Conservation (phyloP, 2,329 filamentous ascomycete genomes). For the Aspergillus floridensis region DNA sequence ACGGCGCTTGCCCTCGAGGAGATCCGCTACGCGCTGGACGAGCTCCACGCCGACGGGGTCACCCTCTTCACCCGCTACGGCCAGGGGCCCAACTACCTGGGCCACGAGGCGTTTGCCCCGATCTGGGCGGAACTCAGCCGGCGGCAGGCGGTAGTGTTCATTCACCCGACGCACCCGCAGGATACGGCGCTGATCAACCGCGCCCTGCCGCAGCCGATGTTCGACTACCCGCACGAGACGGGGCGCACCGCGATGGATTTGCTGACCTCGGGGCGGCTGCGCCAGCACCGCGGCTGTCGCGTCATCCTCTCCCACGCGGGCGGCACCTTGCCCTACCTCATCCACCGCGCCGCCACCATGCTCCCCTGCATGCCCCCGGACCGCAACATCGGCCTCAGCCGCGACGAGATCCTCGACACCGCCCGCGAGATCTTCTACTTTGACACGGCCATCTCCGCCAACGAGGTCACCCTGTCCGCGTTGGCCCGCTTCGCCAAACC, state of each 20-base stretch:
- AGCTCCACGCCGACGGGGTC: conserved; percentile 42
- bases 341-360: conserved; percentile 30
- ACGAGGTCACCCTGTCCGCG: too few species aligned
- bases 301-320: conserved; percentile 51
- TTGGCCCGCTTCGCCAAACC: too few species aligned
- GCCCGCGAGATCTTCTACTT: too few species aligned
- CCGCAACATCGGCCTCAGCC: too few species aligned
- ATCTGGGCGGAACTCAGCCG: conserved; percentile 48
- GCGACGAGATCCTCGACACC: too few species aligned
- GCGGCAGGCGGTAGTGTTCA: conserved; percentile 37
- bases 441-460: too few species aligned
- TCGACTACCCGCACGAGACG: conserved; percentile 50
- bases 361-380: background rate
- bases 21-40: conserved; percentile 9
- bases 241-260: conserved; percentile 45
- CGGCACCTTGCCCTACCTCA: conserved; percentile 46
- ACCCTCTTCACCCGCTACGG: conserved; percentile 48
- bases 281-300: conserved; percentile 38
- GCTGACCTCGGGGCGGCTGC: conserved; percentile 34
- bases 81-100: conserved; percentile 47
- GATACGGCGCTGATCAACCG: conserved; percentile 35
- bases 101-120: conserved; percentile 36
- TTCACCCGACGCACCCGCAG: conserved; percentile 46
- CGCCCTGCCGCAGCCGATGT: conserved; percentile 37
- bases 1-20: conserved; percentile 5